Evolutionary conservation across 192 early-diverging fungal species (phyloP), one percentile per base, ranked within the genome.

Genomic region (Cladochytrium replicatum): DNA sequence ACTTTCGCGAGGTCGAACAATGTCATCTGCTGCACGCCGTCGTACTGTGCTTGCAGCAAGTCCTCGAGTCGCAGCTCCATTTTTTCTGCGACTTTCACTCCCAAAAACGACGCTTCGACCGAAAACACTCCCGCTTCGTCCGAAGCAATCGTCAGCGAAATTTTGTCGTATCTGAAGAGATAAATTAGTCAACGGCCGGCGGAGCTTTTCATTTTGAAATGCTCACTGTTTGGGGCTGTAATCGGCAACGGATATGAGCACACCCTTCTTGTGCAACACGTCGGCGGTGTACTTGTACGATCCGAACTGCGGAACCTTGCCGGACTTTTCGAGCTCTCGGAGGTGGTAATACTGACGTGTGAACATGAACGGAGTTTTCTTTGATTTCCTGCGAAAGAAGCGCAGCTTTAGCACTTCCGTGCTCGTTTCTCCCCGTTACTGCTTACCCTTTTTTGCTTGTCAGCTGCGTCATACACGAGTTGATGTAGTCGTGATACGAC

Each of bases 231-330:
- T 85, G 44, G 85, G 85, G 38, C 71, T 69, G 32, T 89, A 78
- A 28, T 85, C 92, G 17, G 85, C 83, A 6, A 99, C 64, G 31
- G 83, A 80, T 17, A 97, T 58, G 30, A 99, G 67, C 3, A 99
- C 89, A 44, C 93, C 92, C 63, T 89, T 87, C 55, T 94, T 86
- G 56, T 89, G 77, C 45, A 99, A 68, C 46, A 89, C 80, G 55
- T 89, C 81, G 1, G 94, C 97, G n/a, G 87, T 88, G 71, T 94
- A 99, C 80, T 98, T 97, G 80, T 80, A 96, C 38, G 94, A 97
- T 2, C 97, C 97, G 65, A 92, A 98, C 54, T 86, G 75, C 0
- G 97, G 97, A 26, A 98, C 86, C 5, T 69, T 77, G 17, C 93
- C 94, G 15, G 61, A 38, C 42, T 88, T 77, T 58, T 93, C 77